These are phyloP conservation scores for Lasiosphaeria ovina DNA, from an alignment of 495 filamentous ascomycete genomes.

Conservation along the genomic window DNA sequence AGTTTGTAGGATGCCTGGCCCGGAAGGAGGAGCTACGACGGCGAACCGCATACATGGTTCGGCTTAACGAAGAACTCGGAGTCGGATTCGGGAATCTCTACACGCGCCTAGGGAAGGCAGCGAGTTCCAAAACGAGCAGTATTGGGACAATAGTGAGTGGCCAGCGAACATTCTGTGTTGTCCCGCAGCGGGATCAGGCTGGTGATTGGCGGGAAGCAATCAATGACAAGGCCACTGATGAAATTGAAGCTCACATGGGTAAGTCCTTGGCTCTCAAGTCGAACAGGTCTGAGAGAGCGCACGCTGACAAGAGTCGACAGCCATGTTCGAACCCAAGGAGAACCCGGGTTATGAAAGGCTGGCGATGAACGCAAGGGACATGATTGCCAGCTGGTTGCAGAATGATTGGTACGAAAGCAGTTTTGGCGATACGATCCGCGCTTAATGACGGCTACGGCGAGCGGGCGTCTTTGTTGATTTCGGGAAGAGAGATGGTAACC, in stretches of 20 bases:
- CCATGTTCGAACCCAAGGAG: slow-evolving; percentile 77
- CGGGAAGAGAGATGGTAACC: not conserved
- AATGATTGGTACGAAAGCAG: slow-evolving; percentile 53
- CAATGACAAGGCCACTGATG: slow-evolving; percentile 76
- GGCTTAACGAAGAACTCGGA: slow-evolving; percentile 51
- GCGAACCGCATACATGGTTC: slow-evolving; percentile 58
- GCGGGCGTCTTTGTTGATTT: slow-evolving; percentile 10
- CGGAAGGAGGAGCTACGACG: slow-evolving; percentile 71
- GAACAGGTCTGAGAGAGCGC: not conserved
- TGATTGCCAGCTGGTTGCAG: slow-evolving; percentile 57
- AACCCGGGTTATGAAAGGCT: slow-evolving; percentile 78
- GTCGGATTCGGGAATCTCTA: slow-evolving; percentile 80
- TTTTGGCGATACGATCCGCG: slow-evolving; percentile 19
- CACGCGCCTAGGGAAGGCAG: slow-evolving; percentile 72
- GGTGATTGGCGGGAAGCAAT: slow-evolving; percentile 63
- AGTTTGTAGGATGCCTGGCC: slow-evolving; percentile 87
- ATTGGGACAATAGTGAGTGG: slow-evolving; percentile 53
- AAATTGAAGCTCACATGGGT: slow-evolving; percentile 78
- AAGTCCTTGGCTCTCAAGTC: slow-evolving; percentile 21
- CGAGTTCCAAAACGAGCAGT: slow-evolving; percentile 40
- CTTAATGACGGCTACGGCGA: slow-evolving; percentile 9
- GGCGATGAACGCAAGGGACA: slow-evolving; percentile 61
- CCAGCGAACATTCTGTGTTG: slow-evolving; percentile 75
- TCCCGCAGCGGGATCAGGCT: slow-evolving; percentile 57
- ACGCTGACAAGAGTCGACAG: slow-evolving; percentile 21